Evolutionary conservation across 2,329 filamentous ascomycete genomes (phyloP).

Genomic region (Colletotrichum navitas): DNA sequence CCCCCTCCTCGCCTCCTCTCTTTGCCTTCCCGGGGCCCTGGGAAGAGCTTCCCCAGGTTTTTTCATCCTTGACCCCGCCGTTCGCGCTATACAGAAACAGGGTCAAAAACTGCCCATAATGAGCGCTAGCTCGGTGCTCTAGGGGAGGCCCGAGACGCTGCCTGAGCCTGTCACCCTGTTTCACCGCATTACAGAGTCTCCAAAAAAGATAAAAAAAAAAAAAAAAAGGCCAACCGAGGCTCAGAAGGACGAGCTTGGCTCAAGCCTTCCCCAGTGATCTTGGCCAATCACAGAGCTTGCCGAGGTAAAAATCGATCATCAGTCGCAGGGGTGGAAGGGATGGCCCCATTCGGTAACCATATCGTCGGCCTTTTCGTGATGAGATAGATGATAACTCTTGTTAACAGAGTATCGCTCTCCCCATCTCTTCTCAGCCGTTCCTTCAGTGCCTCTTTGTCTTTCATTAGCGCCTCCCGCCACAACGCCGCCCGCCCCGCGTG

Average conservation of each 20-base stretch:
- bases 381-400: slow-evolving; percentile 15
- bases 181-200: not conserved
- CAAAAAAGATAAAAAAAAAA: too few species aligned
- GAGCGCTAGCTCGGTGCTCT: slow-evolving; percentile 2
- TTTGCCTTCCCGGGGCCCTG: not conserved
- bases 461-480: slow-evolving; percentile 59
- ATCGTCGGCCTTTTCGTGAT: slow-evolving; percentile 9
- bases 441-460: too few species aligned
- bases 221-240: slow-evolving; percentile 31
- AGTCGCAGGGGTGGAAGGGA: not conserved
- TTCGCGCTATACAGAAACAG: not conserved
- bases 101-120: slow-evolving; percentile 1
- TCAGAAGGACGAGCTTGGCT: slow-evolving; percentile 17
- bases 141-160: slow-evolving; percentile 16
- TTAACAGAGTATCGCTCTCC: too few species aligned
- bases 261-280: not conserved
- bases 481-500: slow-evolving; percentile 52
- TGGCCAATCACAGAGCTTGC: slow-evolving; percentile 34
- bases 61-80: slow-evolving; percentile 24
- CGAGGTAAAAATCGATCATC: slow-evolving; percentile 30
- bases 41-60: slow-evolving; percentile 42
- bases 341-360: slow-evolving; percentile 35
- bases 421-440: slow-evolving; percentile 44
- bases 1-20: slow-evolving; percentile 19
- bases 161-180: not conserved